Evolutionary conservation across 2,329 filamentous ascomycete genomes (phyloP).

Genomic region (Aspergillus sp.): DNA sequence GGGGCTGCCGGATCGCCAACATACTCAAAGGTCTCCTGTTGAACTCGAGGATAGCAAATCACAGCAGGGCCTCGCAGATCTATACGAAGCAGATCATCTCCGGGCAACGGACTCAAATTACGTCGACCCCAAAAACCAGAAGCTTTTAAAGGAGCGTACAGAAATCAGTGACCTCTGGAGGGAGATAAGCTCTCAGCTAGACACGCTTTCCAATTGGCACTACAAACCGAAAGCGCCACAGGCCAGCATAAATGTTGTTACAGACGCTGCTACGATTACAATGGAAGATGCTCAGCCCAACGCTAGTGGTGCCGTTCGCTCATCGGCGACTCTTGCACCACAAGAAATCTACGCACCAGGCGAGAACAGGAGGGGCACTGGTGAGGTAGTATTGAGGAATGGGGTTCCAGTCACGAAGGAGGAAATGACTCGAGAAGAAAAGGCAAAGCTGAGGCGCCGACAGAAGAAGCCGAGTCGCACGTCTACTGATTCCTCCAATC

Average conservation of each 20-base stretch:
- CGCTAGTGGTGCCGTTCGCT: constrained; percentile 63
- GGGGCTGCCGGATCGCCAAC: constrained; percentile 65
- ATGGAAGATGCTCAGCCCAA: constrained; percentile 96
- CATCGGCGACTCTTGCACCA: constrained; percentile 74
- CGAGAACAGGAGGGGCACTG: constrained; percentile 60
- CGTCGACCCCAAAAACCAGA: constrained; percentile 78
- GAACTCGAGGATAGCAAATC: constrained; percentile 85
- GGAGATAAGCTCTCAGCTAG: constrained; percentile 74
- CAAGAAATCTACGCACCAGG: constrained; percentile 91
- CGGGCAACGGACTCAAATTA: constrained; percentile 76
- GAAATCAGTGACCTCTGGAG: constrained; percentile 84
- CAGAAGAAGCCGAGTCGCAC: constrained; percentile 80
- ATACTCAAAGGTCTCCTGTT: constrained; percentile 68
- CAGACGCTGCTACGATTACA: constrained; percentile 84
- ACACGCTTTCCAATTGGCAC: constrained; percentile 89
- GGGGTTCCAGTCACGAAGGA: constrained; percentile 76
- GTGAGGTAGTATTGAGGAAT: constrained; percentile 74
- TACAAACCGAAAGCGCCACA: constrained; percentile 87
- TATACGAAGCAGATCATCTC: constrained; percentile 92
- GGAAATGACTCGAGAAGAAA: constrained; percentile 87
- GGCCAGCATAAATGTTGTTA: constrained; percentile 79
- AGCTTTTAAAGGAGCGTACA: constrained; percentile 74
- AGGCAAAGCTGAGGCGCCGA: constrained; percentile 70
- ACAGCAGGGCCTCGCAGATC: constrained; percentile 82
- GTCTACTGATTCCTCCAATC: constrained; percentile 48